Conservation (phyloP, 441 rosid species). For the Pelargonium citronellum region DNA sequence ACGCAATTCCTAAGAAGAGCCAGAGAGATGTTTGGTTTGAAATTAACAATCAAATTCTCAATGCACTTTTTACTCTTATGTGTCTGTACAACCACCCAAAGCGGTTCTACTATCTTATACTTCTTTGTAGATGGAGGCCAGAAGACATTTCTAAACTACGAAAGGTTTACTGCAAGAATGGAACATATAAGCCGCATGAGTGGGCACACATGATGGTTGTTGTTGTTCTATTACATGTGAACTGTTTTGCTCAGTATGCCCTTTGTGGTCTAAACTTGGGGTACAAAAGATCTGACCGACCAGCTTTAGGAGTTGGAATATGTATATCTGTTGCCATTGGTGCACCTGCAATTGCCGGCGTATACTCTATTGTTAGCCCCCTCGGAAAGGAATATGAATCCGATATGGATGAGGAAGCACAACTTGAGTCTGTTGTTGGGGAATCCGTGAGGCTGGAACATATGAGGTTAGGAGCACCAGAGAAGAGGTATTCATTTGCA, state of each 20-base stretch:
- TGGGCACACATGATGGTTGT: constrained; percentile 87
- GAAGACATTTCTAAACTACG: constrained; percentile 59
- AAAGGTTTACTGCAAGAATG: constrained; percentile 73
- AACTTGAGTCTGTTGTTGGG: constrained; percentile 24
- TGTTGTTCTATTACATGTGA: constrained; percentile 59
- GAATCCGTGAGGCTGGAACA: constrained; percentile 27
- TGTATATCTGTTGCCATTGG: constrained; percentile 73
- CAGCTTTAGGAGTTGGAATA: constrained; percentile 72
- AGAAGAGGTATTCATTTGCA: constrained; percentile 69
- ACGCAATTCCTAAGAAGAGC: constrained; percentile 51
- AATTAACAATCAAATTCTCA: constrained; percentile 87
- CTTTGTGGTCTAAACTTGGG: constrained; percentile 82
- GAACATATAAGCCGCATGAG: constrained; percentile 75
- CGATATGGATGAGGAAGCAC: constrained; percentile 62
- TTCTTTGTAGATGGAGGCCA: constrained; percentile 67
- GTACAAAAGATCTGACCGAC: constrained; percentile 67
- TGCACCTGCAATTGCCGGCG: constrained; percentile 78
- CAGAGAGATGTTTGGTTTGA: constrained; percentile 81
- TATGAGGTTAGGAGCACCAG: constrained; percentile 28
- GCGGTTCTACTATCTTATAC: constrained; percentile 68
- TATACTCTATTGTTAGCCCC: constrained; percentile 69
- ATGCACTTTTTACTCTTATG: constrained; percentile 82
- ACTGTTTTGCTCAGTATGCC: constrained; percentile 90
- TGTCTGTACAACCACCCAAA: constrained; percentile 86
- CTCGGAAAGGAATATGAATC: constrained; percentile 71